phyloP scores from a whole-genome alignment of 106 monocot species.

The Dendrobium huoshanense region DNA sequence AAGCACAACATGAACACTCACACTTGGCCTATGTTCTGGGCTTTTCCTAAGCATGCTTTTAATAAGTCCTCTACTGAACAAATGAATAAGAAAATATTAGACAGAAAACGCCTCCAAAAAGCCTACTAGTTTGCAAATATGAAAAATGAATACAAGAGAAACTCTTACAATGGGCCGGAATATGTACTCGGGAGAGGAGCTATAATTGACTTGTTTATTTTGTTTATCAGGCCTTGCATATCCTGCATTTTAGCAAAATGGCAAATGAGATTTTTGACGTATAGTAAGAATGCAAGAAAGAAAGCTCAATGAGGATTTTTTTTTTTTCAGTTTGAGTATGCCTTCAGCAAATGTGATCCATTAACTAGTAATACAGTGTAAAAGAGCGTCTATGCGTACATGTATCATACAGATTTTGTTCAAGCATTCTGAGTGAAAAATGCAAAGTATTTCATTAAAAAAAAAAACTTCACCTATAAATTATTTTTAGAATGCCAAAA shows the following conservation, averaged over 20 bases:
- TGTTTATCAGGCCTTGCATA: constrained; percentile 97
- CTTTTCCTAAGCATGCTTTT: constrained; percentile 96
- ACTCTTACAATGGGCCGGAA: constrained; percentile 83
- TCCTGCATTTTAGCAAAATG: constrained; percentile 32
- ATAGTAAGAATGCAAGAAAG: background rate
- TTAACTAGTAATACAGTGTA: no score
- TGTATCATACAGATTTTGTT: no score
- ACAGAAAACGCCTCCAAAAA: background rate
- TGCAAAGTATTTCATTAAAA: no score
- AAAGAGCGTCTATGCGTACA: no score
- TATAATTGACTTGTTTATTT: constrained; percentile 96
- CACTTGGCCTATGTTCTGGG: constrained; percentile 93
- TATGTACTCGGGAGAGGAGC: constrained; percentile 82
- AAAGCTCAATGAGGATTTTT: background rate
- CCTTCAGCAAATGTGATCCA: no score
- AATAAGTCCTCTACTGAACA: constrained; percentile 81
- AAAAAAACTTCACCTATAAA: no score
- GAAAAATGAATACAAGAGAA: background rate
- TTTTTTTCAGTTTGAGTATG: background rate
- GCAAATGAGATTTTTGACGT: background rate
- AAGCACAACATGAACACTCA: constrained; percentile 26
- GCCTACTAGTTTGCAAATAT: background rate
- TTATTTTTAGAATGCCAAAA: no score
- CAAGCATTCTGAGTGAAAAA: no score
- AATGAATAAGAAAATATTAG: constrained; percentile 9